Evolutionary conservation across 805 yeast species (phyloP).

Genomic region (Zygosaccharomyces bisporus): DNA sequence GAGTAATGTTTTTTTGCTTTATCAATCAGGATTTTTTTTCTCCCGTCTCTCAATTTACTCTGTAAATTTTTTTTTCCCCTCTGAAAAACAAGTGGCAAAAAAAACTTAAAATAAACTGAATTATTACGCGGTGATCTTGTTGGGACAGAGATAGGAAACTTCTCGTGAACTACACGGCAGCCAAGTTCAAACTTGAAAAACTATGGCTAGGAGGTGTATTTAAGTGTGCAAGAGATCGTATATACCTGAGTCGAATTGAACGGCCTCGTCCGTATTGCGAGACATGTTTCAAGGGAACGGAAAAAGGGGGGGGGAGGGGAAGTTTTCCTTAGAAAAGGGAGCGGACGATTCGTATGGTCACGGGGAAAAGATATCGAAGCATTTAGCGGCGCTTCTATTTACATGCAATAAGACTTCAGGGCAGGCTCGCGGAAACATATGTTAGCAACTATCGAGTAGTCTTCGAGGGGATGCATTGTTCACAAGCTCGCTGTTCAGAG

Average conservation of each 20-base stretch:
- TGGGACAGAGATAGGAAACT: neutral
- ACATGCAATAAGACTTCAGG: too few relatives aligned
- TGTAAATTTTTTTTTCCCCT: neutral
- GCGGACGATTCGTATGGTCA: too few relatives aligned
- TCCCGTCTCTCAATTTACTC: conserved; percentile 7
- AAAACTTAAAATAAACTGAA: conserved; percentile 4
- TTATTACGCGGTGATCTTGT: neutral
- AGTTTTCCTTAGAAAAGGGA: neutral
- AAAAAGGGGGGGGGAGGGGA: neutral
- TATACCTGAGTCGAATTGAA: neutral
- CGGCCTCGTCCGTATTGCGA: neutral
- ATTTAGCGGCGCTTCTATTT: neutral
- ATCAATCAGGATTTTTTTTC: conserved; percentile 5
- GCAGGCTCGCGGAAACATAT: too few relatives aligned
- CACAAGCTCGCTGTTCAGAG: too few relatives aligned
- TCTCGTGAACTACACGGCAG: too few relatives aligned
- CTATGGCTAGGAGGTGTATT: too few relatives aligned
- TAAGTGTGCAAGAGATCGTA: neutral
- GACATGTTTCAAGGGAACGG: neutral
- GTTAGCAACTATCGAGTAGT: too few relatives aligned
- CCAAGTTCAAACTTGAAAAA: too few relatives aligned
- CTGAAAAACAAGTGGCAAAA: conserved; percentile 1
- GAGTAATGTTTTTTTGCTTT: conserved; percentile 8
- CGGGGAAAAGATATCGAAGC: neutral
- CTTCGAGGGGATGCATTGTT: too few relatives aligned